Base-by-base conservation (phyloP, 2,329 filamentous ascomycete species). In the Clarireedia paspali region DNA sequence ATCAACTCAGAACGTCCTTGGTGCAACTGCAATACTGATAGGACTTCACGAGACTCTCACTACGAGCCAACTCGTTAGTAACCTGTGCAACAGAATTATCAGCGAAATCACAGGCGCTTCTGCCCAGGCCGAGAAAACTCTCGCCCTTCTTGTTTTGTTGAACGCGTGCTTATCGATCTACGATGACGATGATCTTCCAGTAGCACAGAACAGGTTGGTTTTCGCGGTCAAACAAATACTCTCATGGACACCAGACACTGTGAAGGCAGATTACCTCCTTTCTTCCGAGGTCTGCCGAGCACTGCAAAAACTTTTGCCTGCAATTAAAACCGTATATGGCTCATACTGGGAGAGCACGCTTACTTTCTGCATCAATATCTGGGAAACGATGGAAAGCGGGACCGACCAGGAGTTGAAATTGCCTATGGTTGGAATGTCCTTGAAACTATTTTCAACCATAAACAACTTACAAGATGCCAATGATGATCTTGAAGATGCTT, bases 181-280 rank as follows among this genome's bases (percentile, higher is more conserved):
- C 58, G 74, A 78, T 24, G 49, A 68, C 0, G 78, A 75, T 2
- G 72, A 77, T 58, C 60, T 84, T 6, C 82, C 82, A 0, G 77
- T 84, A 1, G 77, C 80, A 1, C 81, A 78, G 46, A 84, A 67
- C 54, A 50, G 68, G 26, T 49, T 68, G 17, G 62, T 96, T 0
- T 94, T 96, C 71, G 84, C 92, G 7, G 82, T 92, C 44, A 89
- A 88, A 66, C 85, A 91, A 60, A 77, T 96, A 6, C 79, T 88
- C 0, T 79, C 82, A 7, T 91, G 88, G 82, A 73, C 91, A 0
- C 79, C 85, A 14, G 75, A 75, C 0, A 68, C 74, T 0, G 72
- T 77, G 15, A 70, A 72, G 1, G 58, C 81, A 1, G 71, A 75
- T 23, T 66, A 70, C n/a, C 69, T 71, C 54, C 60, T 81, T n/a